A percentile compares a stretch with the other conserved stretches of the same genome.
These are phyloP conservation scores for Pyrenophora seminiperda DNA, from an alignment of 2,329 filamentous ascomycete genomes.

Conservation along the genomic window DNA sequence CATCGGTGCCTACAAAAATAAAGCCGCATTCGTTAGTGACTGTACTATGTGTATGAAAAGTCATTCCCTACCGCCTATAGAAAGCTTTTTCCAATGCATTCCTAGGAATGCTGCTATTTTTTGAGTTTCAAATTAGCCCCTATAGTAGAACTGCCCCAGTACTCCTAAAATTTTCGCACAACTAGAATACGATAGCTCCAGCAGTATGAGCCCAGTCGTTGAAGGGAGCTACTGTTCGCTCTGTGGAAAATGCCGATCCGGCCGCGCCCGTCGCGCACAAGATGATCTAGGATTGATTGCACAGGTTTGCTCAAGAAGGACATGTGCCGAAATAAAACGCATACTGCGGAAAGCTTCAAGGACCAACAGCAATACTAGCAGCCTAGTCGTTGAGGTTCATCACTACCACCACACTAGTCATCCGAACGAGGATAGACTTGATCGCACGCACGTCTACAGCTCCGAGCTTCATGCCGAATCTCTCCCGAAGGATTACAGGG, in stretches of 20 bases:
- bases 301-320: slow-evolving; percentile 11
- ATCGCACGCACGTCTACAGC: slow-evolving; percentile 2
- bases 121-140: neutral
- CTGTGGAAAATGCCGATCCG: slow-evolving; percentile 7
- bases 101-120: neutral
- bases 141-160: neutral
- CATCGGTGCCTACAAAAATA: neutral
- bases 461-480: slow-evolving; percentile 1
- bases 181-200: neutral
- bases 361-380: slow-evolving; percentile 8
- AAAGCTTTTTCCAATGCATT: neutral
- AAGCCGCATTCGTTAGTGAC: neutral
- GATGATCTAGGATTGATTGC: slow-evolving; percentile 3
- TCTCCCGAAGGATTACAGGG: neutral
- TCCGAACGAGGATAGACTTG: slow-evolving; percentile 1
- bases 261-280: neutral
- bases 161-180: neutral
- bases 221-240: slow-evolving; percentile 6
- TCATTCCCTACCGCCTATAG: neutral
- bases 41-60: slow-evolving; percentile 1
- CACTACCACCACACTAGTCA: slow-evolving; percentile 10
- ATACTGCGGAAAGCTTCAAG: neutral
- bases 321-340: slow-evolving; percentile 7
- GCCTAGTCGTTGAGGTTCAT: slow-evolving; percentile 8
- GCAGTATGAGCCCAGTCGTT: neutral